phyloP scores from a whole-genome alignment of 768 basidiomycete species.

The Sporobolomyces roseus region DNA sequence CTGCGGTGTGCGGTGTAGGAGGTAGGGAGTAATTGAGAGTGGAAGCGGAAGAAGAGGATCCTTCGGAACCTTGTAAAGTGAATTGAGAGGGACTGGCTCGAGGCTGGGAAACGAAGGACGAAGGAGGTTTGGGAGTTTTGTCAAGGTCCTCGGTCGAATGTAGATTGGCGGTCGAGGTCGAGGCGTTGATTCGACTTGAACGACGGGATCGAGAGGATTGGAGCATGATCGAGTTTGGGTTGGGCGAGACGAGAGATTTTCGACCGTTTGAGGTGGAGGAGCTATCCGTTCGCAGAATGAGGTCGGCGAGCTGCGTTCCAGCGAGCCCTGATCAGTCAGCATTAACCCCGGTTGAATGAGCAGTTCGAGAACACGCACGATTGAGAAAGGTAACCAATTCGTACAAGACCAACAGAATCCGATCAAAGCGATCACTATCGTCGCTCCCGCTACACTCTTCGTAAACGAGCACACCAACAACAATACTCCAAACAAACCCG shows the following conservation, averaged over 20 bases:
- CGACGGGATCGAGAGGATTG: constrained; percentile 1
- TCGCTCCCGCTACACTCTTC: constrained; percentile 71
- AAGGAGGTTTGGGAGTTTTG: neutral
- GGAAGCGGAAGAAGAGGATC: neutral
- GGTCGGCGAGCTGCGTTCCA: constrained; percentile 66
- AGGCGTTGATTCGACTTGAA: neutral
- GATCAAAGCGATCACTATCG: constrained; percentile 66
- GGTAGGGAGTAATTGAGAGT: neutral
- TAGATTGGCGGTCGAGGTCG: neutral
- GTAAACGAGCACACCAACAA: constrained; percentile 65
- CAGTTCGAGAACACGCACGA: constrained; percentile 54
- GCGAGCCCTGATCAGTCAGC: no score
- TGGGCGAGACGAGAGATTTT: no score
- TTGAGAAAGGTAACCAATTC: constrained; percentile 86
- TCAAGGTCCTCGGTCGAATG: constrained; percentile 4
- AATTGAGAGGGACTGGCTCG: neutral
- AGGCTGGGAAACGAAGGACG: neutral
- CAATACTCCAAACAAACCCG: constrained; percentile 71
- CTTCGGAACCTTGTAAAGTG: neutral
- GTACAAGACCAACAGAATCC: constrained; percentile 90
- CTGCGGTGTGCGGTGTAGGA: neutral
- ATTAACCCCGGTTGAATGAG: no score
- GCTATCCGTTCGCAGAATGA: constrained; percentile 60
- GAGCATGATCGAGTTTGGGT: constrained; percentile 12
- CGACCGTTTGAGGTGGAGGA: no score